A percentile compares a stretch with the other conserved stretches of the same genome.
These are phyloP conservation scores for Yarrowia sp. DNA, from an alignment of 805 yeast genomes.

Conservation along the genomic window DNA sequence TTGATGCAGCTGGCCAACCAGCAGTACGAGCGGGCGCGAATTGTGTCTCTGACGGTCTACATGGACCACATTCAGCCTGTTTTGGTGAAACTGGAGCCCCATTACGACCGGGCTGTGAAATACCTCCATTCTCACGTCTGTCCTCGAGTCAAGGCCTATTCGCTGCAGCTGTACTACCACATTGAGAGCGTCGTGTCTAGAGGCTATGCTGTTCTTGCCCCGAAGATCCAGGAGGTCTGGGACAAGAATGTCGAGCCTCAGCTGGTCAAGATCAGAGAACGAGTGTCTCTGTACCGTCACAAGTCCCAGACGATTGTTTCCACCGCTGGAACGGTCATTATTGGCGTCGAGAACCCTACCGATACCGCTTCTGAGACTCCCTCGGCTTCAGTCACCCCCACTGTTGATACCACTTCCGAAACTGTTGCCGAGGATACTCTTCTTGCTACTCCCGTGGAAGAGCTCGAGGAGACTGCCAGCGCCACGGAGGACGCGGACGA, in stretches of 20 bases:
- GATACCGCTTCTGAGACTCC: neutral
- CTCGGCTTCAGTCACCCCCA: neutral
- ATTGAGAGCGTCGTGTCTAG: neutral
- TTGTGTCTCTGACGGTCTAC: slow-evolving; percentile 18
- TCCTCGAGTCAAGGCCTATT: slow-evolving; percentile 39
- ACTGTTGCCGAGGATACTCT: neutral
- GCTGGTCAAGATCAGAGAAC: slow-evolving; percentile 43
- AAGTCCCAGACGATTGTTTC: slow-evolving; percentile 24
- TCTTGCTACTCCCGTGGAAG: slow-evolving; percentile 10
- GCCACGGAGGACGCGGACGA: slow-evolving; percentile 11
- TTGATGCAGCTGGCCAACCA: slow-evolving; percentile 8
- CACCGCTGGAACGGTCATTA: slow-evolving; percentile 28
- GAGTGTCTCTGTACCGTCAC: slow-evolving; percentile 41
- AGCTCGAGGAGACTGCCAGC: slow-evolving; percentile 1
- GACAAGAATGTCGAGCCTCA: slow-evolving; percentile 45
- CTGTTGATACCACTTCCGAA: slow-evolving; percentile 12
- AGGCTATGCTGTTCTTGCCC: slow-evolving; percentile 38
- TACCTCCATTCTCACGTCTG: slow-evolving; percentile 26
- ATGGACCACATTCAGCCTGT: slow-evolving; percentile 41
- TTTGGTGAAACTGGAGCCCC: slow-evolving; percentile 33
- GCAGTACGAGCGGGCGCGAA: slow-evolving; percentile 13
- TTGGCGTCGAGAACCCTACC: slow-evolving; percentile 39
- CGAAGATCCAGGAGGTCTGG: slow-evolving; percentile 42
- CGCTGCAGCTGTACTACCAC: neutral
- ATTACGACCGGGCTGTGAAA: slow-evolving; percentile 27